Conservation (phyloP, 768 basidiomycete species). For the Phlegmacium glaucopus region DNA sequence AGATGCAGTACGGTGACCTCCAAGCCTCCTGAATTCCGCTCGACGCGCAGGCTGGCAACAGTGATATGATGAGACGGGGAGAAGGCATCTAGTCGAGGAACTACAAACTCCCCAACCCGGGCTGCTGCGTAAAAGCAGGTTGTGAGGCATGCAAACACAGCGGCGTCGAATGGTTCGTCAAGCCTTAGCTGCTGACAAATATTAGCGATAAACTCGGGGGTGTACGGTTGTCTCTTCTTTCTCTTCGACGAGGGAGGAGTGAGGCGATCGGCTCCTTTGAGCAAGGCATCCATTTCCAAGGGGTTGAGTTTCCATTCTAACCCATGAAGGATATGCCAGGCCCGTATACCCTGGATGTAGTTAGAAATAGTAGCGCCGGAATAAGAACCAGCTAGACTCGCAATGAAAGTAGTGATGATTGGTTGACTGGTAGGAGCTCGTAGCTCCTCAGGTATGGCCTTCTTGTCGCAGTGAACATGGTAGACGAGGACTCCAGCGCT, state of each 20-base stretch:
- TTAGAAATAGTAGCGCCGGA: constrained; percentile 30
- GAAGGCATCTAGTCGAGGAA: not conserved
- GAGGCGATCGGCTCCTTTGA: constrained; percentile 26
- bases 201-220: constrained; percentile 16
- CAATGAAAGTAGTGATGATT: constrained; percentile 27
- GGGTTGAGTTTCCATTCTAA: constrained; percentile 25
- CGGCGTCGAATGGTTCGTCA: constrained; percentile 24
- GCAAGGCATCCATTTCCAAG: constrained; percentile 19
- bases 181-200: constrained; percentile 23
- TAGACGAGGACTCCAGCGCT: constrained; percentile 32
- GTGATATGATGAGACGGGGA: not conserved
- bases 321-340: constrained; percentile 47
- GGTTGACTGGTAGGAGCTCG: constrained; percentile 21
- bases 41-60: not conserved
- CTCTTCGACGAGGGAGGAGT: constrained; percentile 28
- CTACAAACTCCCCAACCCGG: not conserved
- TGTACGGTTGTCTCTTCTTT: constrained; percentile 27
- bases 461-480: constrained; percentile 37
- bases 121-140: not conserved
- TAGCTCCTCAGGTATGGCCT: constrained; percentile 25
- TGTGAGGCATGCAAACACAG: not conserved
- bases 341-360: constrained; percentile 34
- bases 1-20: not conserved
- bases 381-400: constrained; percentile 28
- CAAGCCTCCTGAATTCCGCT: not conserved